Conservation (phyloP, 441 rosid genomes). For the Eruca vesicaria region DNA sequence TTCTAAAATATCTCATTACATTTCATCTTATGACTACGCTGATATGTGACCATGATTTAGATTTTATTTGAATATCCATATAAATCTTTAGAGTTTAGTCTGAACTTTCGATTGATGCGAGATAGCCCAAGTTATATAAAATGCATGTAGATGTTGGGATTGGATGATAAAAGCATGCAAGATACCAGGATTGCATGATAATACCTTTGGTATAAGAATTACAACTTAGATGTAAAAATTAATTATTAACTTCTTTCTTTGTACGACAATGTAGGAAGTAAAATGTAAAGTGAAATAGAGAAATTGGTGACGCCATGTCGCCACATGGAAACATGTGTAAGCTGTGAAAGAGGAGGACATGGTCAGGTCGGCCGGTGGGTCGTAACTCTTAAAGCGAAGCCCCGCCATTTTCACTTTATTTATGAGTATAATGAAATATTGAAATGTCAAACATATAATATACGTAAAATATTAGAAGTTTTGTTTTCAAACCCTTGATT, state of each 20-base stretch:
- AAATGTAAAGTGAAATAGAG: constrained; percentile 12
- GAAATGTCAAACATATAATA: not conserved
- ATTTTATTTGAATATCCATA: not conserved
- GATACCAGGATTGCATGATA: too few relatives aligned
- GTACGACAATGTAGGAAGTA: not conserved
- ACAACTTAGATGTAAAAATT: not conserved
- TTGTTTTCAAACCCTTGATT: not conserved
- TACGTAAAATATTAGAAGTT: not conserved
- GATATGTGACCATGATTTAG: not conserved
- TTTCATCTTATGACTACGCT: not conserved
- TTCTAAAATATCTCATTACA: not conserved
- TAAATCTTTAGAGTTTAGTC: not conserved
- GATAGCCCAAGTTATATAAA: not conserved
- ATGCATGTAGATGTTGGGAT: constrained; percentile 12
- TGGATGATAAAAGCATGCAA: not conserved
- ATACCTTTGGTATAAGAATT: constrained; percentile 6
- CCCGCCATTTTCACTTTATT: constrained; percentile 27
- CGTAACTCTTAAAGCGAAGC: constrained; percentile 15
- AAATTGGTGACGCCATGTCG: constrained; percentile 25
- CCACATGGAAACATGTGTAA: constrained; percentile 39
- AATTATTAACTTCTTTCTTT: not conserved
- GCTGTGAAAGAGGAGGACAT: constrained; percentile 37
- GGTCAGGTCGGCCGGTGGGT: constrained; percentile 29
- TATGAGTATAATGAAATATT: not conserved
- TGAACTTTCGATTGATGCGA: not conserved